Evolutionary conservation across 768 basidiomycete species (phyloP), one percentile per base, ranked within the genome.

Genomic region (Auriscalpium vulgare): DNA sequence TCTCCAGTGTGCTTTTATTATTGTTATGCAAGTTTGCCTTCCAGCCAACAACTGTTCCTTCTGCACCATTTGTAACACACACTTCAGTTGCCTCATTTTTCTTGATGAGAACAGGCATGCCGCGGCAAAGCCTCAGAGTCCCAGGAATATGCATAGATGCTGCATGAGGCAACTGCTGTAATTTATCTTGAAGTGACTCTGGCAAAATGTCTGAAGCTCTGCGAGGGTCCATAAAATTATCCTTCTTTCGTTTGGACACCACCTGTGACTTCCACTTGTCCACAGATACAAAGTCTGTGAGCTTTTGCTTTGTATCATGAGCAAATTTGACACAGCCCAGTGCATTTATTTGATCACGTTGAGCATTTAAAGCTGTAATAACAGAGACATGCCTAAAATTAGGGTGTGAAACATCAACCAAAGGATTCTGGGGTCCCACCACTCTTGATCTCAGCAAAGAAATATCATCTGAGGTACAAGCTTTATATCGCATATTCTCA

Each of bases 311-410:
- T 10, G 58, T 66, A 10, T 74, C 72, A 34, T 21, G 13, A 1
- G 74, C 69, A 67, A 73, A 78, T 13, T 67, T 56, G 13, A 51
- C 9, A 17, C 53, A 37, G 2, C 72, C 72, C 0, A 70, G 6
- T 10, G 60, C n/a, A 62, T 78, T 78, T 0, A 75, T 66, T 53
- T 62, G 56, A 60, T 77, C 75, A 55, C 71, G 70, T 23, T 71
- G 64, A 10, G 62, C 35, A 66, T 75, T 76, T 16, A 59, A 57
- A 4, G 67, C 64, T 2, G 72, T 75, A 34, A 78, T 77, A 11
- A 76, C 64, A 4, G 74, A 68, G 2, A 71, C 63, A 63, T 72
- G 58, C 19, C 67, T 35, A 51, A 74, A 76, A 1, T 57, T 19
- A 0, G 37, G 23, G 38, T 65, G 40, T 47, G 35, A 47, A 5